Conservation (phyloP, 371 early-diverging fungal genomes). For the Nosema muscidifuracis region DNA sequence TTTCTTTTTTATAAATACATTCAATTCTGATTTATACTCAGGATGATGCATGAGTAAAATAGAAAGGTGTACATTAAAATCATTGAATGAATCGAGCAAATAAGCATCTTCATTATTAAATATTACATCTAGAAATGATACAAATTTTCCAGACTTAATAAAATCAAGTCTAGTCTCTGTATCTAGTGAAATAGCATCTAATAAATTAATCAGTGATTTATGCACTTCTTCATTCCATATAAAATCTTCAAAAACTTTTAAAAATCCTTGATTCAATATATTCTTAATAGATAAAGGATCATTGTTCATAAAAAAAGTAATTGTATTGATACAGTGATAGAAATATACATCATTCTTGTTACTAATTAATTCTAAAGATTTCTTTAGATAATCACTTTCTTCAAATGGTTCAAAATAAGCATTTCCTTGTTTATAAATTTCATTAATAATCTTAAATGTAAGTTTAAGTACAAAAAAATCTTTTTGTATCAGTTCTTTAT, state of each 20-base stretch:
- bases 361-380: neutral
- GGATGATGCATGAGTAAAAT: too few species aligned
- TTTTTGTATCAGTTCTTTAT: neutral
- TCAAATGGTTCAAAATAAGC: slow-evolving; percentile 12
- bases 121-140: too few species aligned
- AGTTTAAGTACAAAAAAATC: neutral
- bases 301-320: neutral
- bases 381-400: neutral
- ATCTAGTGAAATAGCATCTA: neutral
- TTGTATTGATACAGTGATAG: neutral
- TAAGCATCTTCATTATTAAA: too few species aligned
- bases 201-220: neutral
- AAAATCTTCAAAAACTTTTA: neutral
- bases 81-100: too few species aligned
- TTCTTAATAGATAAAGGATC: neutral
- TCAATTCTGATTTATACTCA: too few species aligned
- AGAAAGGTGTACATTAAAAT: too few species aligned
- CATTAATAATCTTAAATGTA: slow-evolving; percentile 1
- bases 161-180: neutral
- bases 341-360: neutral
- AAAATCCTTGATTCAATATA: neutral
- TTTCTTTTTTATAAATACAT: too few species aligned
- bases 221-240: neutral
- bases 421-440: neutral
- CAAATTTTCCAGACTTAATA: too few species aligned